These are phyloP conservation scores for Astragalus glycyphyllos DNA, from an alignment of 306 rosid genomes.

Conservation along the genomic window DNA sequence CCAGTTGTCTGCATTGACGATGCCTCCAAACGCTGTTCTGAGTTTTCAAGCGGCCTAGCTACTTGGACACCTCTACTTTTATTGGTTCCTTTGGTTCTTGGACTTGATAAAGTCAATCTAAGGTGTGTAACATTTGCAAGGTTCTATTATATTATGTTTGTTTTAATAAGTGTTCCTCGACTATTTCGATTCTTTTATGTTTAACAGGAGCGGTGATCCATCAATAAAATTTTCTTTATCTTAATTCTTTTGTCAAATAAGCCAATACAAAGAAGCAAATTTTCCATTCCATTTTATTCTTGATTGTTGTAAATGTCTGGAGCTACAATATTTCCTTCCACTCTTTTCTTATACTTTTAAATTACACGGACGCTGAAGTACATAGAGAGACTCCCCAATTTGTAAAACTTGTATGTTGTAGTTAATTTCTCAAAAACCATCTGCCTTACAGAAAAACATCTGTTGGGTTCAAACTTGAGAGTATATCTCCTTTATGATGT, in stretches of 20 bases:
- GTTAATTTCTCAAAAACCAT: not conserved
- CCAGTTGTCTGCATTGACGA: slow-evolving; percentile 91
- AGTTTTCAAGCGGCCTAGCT: slow-evolving; percentile 51
- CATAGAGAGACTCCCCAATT: not conserved
- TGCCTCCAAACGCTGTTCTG: slow-evolving; percentile 76
- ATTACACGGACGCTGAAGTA: not conserved
- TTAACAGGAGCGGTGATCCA: not conserved
- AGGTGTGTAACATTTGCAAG: slow-evolving; percentile 58
- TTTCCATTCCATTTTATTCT: not conserved
- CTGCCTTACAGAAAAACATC: not conserved
- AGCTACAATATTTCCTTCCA: slow-evolving; percentile 7
- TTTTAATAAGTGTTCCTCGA: not conserved
- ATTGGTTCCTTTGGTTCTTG: slow-evolving; percentile 98
- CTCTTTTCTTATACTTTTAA: not conserved
- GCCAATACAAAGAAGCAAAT: not conserved
- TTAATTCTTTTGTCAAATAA: slow-evolving; percentile 31
- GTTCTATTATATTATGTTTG: slow-evolving; percentile 14
- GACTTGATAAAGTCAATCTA: slow-evolving; percentile 93
- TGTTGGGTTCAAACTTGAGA: not conserved
- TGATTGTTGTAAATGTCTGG: slow-evolving; percentile 24
- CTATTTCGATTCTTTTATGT: slow-evolving; percentile 9
- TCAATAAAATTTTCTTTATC: slow-evolving; percentile 5
- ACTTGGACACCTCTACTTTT: slow-evolving; percentile 91
- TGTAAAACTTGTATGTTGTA: slow-evolving; percentile 23
- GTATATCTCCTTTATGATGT: slow-evolving; percentile 10